Evolutionary conservation across 345 rosid genomes (phyloP).

Genomic region (Reutealis trisperma): DNA sequence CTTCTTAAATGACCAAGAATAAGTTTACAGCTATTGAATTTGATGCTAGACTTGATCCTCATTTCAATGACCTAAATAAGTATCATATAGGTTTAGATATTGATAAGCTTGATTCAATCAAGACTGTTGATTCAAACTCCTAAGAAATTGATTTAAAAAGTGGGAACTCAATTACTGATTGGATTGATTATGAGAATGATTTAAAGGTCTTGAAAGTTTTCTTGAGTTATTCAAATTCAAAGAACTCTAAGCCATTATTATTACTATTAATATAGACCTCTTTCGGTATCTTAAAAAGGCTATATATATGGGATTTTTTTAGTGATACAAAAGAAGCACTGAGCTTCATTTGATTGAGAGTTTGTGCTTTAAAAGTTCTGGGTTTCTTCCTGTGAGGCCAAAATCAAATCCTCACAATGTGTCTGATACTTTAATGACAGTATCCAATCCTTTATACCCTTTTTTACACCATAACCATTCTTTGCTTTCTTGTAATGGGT

Average conservation of each 20-base stretch:
- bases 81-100: constrained; percentile 82
- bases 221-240: constrained; percentile 56
- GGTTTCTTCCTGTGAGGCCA: constrained; percentile 59
- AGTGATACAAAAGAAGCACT: constrained; percentile 95
- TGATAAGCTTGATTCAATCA: constrained; percentile 64
- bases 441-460: no score
- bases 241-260: constrained; percentile 62
- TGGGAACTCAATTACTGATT: constrained; percentile 64
- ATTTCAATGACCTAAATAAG: constrained; percentile 63
- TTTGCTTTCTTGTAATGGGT: no score
- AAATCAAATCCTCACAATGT: constrained; percentile 66
- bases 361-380: constrained; percentile 76
- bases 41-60: constrained; percentile 66
- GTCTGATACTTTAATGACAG: constrained; percentile 58
- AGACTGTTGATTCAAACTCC: constrained; percentile 52
- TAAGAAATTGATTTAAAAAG: constrained; percentile 70
- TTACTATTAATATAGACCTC: constrained; percentile 60
- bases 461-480: no score
- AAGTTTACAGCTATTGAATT: constrained; percentile 82
- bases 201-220: constrained; percentile 56
- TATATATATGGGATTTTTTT: constrained; percentile 78
- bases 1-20: constrained; percentile 69
- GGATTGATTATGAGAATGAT: constrained; percentile 92
- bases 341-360: constrained; percentile 72
- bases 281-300: constrained; percentile 53